A percentile compares a stretch with the other conserved stretches of the same genome.
Conservation (phyloP, 192 early-diverging fungal species). For the Rhizoclosmatium sp. region DNA sequence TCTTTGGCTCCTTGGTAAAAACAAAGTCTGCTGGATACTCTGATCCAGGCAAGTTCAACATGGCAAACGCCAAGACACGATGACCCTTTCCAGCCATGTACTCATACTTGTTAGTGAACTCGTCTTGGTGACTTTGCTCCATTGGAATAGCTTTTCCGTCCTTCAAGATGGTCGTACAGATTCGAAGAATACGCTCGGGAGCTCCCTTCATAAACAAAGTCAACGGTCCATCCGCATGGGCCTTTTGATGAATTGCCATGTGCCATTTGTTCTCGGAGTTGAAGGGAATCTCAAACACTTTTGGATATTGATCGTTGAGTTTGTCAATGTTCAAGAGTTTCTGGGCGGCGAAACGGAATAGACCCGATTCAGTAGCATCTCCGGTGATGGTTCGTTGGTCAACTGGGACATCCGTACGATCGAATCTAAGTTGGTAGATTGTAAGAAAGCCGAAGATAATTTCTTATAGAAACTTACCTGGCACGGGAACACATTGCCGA, state of each 20-base stretch:
- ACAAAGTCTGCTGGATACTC: conserved; percentile 76
- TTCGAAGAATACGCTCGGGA: conserved; percentile 86
- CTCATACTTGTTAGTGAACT: conserved; percentile 82
- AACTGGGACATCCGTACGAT: conserved; percentile 87
- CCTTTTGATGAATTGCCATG: conserved; percentile 86
- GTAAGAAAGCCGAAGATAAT: not conserved
- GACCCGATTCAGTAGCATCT: conserved; percentile 94
- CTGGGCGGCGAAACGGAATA: conserved; percentile 81
- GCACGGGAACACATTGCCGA: conserved; percentile 84
- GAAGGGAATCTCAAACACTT: conserved; percentile 96
- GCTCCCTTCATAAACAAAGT: conserved; percentile 94
- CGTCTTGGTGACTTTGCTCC: conserved; percentile 68
- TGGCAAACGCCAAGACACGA: conserved; percentile 56
- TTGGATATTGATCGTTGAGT: conserved; percentile 68
- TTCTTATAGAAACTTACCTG: conserved; percentile 41
- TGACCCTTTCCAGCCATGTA: conserved; percentile 93
- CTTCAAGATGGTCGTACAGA: conserved; percentile 81
- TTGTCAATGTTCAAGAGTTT: conserved; percentile 80
- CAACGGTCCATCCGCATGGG: conserved; percentile 69
- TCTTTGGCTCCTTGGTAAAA: conserved; percentile 79
- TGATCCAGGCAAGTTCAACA: conserved; percentile 69
- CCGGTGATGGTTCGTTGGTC: conserved; percentile 80
- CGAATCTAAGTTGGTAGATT: conserved; percentile 62
- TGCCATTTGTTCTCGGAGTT: conserved; percentile 94
- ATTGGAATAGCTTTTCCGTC: conserved; percentile 63